A percentile compares a stretch with the other conserved stretches of the same genome.
phyloP scores from a whole-genome alignment of 2,329 filamentous ascomycete genomes.

The Fonsecaea erecta region DNA sequence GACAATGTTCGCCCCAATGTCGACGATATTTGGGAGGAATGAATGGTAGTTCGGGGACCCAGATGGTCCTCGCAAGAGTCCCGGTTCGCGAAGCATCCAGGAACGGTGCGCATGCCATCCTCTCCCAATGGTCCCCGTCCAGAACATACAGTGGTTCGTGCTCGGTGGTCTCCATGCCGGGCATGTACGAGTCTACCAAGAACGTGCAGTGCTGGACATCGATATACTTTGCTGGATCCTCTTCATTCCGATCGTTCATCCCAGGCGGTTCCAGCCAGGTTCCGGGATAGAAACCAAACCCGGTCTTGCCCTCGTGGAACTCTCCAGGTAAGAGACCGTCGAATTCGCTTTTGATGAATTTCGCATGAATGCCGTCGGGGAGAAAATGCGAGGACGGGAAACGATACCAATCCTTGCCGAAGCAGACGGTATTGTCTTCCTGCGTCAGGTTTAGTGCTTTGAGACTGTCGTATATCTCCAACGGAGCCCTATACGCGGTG shows the following conservation, averaged over 20 bases:
- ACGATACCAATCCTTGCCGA: constrained; percentile 98
- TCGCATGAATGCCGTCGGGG: constrained; percentile 79
- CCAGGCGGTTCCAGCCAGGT: constrained; percentile 80
- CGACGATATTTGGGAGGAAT: constrained; percentile 72
- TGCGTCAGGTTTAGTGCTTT: constrained; percentile 58
- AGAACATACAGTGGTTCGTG: constrained; percentile 81
- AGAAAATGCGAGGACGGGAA: constrained; percentile 94
- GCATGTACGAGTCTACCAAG: constrained; percentile 84
- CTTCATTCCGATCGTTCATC: constrained; percentile 89
- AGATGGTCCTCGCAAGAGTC: constrained; percentile 75
- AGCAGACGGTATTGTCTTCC: constrained; percentile 74
- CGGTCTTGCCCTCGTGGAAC: constrained; percentile 74
- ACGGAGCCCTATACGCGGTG: constrained; percentile 80
- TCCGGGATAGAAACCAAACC: constrained; percentile 77
- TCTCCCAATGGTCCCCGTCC: constrained; percentile 75
- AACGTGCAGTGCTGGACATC: constrained; percentile 76
- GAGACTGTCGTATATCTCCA: constrained; percentile 62
- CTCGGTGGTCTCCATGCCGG: constrained; percentile 61
- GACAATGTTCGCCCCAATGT: constrained; percentile 86
- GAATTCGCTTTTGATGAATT: constrained; percentile 91
- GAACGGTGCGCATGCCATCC: constrained; percentile 75
- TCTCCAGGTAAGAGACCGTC: constrained; percentile 85
- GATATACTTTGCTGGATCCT: constrained; percentile 84
- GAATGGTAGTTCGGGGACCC: constrained; percentile 73
- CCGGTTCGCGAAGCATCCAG: constrained; percentile 78